Evolutionary conservation across 2,329 filamentous ascomycete genomes (phyloP).

Genomic region (Zalaria obscura): DNA sequence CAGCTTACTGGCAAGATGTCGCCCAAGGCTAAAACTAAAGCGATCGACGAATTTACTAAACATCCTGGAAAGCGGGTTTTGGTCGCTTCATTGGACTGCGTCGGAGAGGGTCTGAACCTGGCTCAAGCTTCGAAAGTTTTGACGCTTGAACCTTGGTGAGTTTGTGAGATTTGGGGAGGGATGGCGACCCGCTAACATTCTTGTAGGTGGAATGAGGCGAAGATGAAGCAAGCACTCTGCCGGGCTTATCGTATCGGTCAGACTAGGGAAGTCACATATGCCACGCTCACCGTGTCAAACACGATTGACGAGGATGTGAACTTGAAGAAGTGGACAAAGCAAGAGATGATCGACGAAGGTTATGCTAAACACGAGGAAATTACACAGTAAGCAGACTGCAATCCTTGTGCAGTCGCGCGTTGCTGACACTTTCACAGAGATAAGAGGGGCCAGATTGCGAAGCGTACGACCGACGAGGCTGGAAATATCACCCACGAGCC

Average conservation of each 20-base stretch:
- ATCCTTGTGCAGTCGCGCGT: too few species aligned
- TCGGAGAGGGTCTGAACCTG: conserved; percentile 45
- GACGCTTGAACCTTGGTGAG: conserved; percentile 37
- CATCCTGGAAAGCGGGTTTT: conserved; percentile 30
- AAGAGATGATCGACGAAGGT: too few species aligned
- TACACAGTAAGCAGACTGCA: too few species aligned
- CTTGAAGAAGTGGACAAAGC: too few species aligned
- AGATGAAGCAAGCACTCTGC: conserved; percentile 30
- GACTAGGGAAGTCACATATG: conserved; percentile 41
- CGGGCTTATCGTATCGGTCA: conserved; percentile 56
- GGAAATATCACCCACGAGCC: too few species aligned
- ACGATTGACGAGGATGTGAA: conserved; percentile 38
- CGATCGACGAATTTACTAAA: conserved; percentile 32
- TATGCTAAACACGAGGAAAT: too few species aligned
- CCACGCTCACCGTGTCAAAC: conserved; percentile 40
- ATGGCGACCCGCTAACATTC: too few species aligned
- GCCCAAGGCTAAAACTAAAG: conserved; percentile 25
- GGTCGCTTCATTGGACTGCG: conserved; percentile 41
- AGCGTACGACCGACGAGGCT: too few species aligned
- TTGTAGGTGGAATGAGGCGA: conserved; percentile 27
- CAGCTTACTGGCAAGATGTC: conserved; percentile 35
- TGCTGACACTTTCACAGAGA: too few species aligned
- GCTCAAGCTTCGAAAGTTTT: conserved; percentile 39
- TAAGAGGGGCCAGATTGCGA: too few species aligned
- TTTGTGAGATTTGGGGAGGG: too few species aligned